Conservation (phyloP, 768 basidiomycete species). For the Termitomyces sp. region DNA sequence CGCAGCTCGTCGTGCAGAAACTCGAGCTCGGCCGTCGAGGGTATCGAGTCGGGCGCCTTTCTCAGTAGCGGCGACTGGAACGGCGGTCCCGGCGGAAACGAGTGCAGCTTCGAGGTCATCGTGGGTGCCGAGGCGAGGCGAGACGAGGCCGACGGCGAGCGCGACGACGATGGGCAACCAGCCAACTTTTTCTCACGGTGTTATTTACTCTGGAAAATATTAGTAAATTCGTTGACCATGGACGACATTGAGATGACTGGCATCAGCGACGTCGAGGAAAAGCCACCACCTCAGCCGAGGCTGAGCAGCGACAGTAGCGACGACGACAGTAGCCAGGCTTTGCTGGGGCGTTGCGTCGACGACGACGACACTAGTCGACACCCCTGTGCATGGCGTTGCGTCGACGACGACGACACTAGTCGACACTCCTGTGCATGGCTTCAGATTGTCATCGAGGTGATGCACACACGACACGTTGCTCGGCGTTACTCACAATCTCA, state of each 20-base stretch:
- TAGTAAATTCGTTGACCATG: constrained; percentile 8
- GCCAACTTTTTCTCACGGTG: constrained; percentile 14
- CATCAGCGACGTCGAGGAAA: constrained; percentile 18
- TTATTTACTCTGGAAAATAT: constrained; percentile 10
- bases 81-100: constrained; percentile 40
- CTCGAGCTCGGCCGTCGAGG: constrained; percentile 69
- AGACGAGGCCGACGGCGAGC: constrained; percentile 1
- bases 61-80: constrained; percentile 59
- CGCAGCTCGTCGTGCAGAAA: constrained; percentile 56
- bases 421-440: too few species aligned
- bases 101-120: constrained; percentile 61
- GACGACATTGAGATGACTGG: constrained; percentile 32
- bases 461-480: constrained; percentile 18
- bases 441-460: constrained; percentile 66
- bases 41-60: constrained; percentile 59
- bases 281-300: background rate
- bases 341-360: too few species aligned
- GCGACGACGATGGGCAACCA: too few species aligned
- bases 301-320: constrained; percentile 23
- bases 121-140: constrained; percentile 12
- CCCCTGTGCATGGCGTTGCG: too few species aligned
- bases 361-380: too few species aligned
- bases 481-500: background rate
- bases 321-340: constrained; percentile 35
- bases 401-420: too few species aligned